Evolutionary conservation across 139 green algal species (phyloP).

Genomic region (Coelastrella sp.): DNA sequence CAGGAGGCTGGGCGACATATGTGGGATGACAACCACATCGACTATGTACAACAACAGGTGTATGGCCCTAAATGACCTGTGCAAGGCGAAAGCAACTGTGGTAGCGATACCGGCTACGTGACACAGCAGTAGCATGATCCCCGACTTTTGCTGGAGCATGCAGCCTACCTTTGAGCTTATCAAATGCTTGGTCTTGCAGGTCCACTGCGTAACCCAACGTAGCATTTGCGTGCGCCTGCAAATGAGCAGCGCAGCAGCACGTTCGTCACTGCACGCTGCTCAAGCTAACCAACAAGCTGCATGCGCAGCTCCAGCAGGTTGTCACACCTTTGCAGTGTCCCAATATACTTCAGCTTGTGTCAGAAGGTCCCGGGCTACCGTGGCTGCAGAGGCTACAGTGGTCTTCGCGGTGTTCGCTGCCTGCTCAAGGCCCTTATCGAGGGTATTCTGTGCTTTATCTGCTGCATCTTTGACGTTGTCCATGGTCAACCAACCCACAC

Average conservation of each 20-base stretch:
- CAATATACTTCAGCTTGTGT: not conserved
- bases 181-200: slow-evolving; percentile 31
- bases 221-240: slow-evolving; percentile 10
- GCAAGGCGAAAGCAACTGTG: not conserved
- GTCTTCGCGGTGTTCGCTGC: slow-evolving; percentile 5
- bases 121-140: not conserved
- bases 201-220: not conserved
- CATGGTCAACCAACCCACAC: not conserved
- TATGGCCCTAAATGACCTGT: too few species aligned
- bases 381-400: not conserved
- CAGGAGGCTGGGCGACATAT: too few species aligned
- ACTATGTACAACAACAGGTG: too few species aligned
- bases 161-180: slow-evolving; percentile 18
- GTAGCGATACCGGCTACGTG: not conserved
- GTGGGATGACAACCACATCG: too few species aligned
- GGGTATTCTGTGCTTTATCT: not conserved
- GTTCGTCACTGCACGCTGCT: not conserved
- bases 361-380: not conserved
- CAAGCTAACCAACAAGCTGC: not conserved
- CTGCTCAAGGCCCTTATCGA: slow-evolving; percentile 6
- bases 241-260: not conserved
- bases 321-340: slow-evolving; percentile 39
- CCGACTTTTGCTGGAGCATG: not conserved
- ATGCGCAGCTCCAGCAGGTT: not conserved
- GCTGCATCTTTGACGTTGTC: not conserved